These are phyloP conservation scores for Suhomyces maxii DNA, from an alignment of 1,139 yeast genomes.

Conservation along the genomic window DNA sequence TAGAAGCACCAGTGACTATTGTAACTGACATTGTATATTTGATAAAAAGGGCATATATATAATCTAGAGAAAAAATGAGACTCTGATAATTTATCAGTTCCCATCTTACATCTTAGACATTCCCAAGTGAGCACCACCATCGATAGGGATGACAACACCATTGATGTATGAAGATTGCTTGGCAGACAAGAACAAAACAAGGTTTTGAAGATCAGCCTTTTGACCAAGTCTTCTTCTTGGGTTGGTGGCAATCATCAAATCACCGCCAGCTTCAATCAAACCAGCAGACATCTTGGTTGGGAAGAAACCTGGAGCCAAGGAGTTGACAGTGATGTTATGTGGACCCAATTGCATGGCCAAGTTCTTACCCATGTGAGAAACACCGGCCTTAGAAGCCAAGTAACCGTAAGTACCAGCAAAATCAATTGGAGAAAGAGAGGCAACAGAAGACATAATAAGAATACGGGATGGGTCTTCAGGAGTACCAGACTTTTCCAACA, in stretches of 20 bases:
- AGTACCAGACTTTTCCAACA: conserved; percentile 56
- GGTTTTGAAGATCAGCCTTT: conserved; percentile 59
- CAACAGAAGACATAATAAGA: conserved; percentile 66
- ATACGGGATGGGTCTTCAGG: conserved; percentile 65
- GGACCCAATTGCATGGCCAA: conserved; percentile 67
- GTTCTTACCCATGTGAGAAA: conserved; percentile 65
- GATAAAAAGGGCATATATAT: not conserved
- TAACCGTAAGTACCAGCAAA: conserved; percentile 64
- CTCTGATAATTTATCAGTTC: not conserved
- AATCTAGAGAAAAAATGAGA: not conserved
- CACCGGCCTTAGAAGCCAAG: conserved; percentile 76
- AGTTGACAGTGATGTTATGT: conserved; percentile 64
- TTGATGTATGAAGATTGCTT: conserved; percentile 62
- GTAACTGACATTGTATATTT: conserved; percentile 27
- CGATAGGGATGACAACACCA: conserved; percentile 72
- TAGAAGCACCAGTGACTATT: conserved; percentile 71
- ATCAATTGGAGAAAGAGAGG: conserved; percentile 48
- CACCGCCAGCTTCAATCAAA: conserved; percentile 55
- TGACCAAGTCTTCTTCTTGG: conserved; percentile 68
- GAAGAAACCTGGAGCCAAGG: conserved; percentile 78
- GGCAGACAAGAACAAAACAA: conserved; percentile 61
- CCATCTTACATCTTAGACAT: conserved; percentile 10
- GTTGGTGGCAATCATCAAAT: conserved; percentile 47
- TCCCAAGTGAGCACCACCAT: conserved; percentile 59
- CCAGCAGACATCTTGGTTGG: conserved; percentile 79